Percentiles rank a stretch among this genome's conserved stretches.
phyloP scores from a whole-genome alignment of 2,329 filamentous ascomycete genomes.

The Calycina marina region DNA sequence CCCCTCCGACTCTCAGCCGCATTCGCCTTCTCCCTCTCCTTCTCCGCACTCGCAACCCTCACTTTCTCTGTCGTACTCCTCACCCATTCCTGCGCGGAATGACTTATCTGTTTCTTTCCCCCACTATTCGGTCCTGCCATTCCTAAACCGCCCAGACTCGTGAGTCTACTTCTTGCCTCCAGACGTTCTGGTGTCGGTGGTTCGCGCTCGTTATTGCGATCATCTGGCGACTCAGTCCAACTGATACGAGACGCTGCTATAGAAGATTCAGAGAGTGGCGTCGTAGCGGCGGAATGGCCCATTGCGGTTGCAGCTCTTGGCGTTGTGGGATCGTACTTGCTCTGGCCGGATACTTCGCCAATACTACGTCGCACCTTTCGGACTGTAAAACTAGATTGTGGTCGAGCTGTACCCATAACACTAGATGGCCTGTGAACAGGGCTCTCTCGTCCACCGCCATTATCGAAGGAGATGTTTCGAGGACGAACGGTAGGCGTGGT shows the following conservation, averaged over 20 bases:
- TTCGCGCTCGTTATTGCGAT: no score
- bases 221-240: conserved; percentile 47
- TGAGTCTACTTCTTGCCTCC: no score
- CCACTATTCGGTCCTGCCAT: conserved; percentile 56
- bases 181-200: no score
- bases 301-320: conserved; percentile 6
- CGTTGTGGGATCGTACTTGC: conserved; percentile 13
- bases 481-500: conserved; percentile 2
- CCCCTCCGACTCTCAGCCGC: conserved; percentile 36
- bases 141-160: no score
- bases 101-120: conserved; percentile 50
- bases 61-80: conserved; percentile 74
- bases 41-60: conserved; percentile 50
- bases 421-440: conserved; percentile 16
- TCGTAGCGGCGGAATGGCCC: conserved; percentile 7
- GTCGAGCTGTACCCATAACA: conserved; percentile 14
- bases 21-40: conserved; percentile 22
- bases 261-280: conserved; percentile 5
- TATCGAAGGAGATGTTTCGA: conserved; percentile 8
- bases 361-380: conserved; percentile 17
- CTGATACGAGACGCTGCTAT: conserved; percentile 30
- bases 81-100: conserved; percentile 66
- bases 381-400: conserved; percentile 16
- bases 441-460: conserved; percentile 28
- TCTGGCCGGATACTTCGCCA: conserved; percentile 6